Evolutionary conservation across 768 basidiomycete genomes (phyloP), one percentile per base, ranked within the genome.

Genomic region (Lactarius tabidus): DNA sequence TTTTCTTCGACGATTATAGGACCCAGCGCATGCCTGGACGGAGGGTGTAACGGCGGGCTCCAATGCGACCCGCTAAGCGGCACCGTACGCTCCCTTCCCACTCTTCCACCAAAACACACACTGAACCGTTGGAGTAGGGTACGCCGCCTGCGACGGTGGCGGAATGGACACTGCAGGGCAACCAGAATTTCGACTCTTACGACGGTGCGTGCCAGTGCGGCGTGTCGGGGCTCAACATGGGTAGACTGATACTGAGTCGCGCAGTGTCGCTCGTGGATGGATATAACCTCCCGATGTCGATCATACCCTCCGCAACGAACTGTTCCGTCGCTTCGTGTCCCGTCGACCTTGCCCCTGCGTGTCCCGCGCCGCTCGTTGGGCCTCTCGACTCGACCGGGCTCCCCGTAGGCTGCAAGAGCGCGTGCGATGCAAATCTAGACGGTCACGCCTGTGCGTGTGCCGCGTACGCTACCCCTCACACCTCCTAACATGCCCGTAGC

Each of bases 101-200:
- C 33, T 43, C 35, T 28, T 53, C 12, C 20, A 15, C 60, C 9
- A 23, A 48, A 38, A 17, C n/a, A n/a, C 63, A n/a, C 38, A 60
- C n/a, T n/a, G 18, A 4, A 3, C 15, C 23, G 39, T 8, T 67
- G 57, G 12, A 1, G 23, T 45, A 82, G 81, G 86, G 85, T 57
- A 81, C 85, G n/a, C 87, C 88, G 36, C 89, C 89, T 51, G 88
- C 84, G 14, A 81, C 83, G 5, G 76, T 90, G 41, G 89, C 88
- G 1, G 87, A 90, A 69, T 89, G 82, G 76, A 88, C 85, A n/a
- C 74, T 89, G 10, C 69, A 77, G 68, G 79, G 71, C 1, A 70
- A 73, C 51, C 79, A 76, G 15, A 79, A 76, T 55, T 29, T 48
- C 1, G 88, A 89, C 67, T 85, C 77, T 66, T 89, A 87, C 60